Evolutionary conservation across 108 stramenopile genomes (phyloP), one percentile per base, ranked within the genome.

Genomic region (Conticribra guillardii): DNA sequence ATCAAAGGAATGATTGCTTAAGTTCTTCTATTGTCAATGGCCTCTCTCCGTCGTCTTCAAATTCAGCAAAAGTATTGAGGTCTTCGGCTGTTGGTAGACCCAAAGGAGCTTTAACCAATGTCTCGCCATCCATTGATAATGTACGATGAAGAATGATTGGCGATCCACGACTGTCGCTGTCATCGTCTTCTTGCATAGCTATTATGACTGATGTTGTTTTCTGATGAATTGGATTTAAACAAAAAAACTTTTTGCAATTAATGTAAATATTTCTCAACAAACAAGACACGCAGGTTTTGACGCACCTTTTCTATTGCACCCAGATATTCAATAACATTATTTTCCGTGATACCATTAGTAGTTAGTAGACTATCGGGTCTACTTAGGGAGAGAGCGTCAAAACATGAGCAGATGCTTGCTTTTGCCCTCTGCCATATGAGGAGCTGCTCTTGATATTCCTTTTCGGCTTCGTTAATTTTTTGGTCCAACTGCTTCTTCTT

Each of bases 271-370:
- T n/a, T n/a, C n/a, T n/a, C n/a, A n/a, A n/a, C n/a, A n/a, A n/a
- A n/a, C n/a, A n/a, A n/a, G n/a, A n/a, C 5, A 41, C 8, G 37
- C 37, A 41, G 11, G 37, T 9, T 41, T 41, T 41, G 4, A 23
- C 11, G 14, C 41, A 60, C 60, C 60, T 60, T 69, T 48, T 69
- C 67, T 14, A 69, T 33, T 16, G 55, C 41, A 19, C 55, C 67
- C 1, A 69, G 56, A 48, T 57, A 69, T 22, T 47, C 55, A 41
- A 69, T 58, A 0, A 69, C 56, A 22, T 58, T 69, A 11, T 48
- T 58, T 47, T 18, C 32, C 23, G 29, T 58, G 5, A 69, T 29
- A 7, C 46, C 67, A 48, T 58, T 23, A 14, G 67, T 30, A 8
- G 33, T 53, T 41, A 54, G 21, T 15, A 67, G 22, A 67, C 45